A percentile compares a stretch with the other conserved stretches of the same genome.
Evolutionary conservation across 164 flowering plant species (phyloP).

Genomic region (Kingdonia uniflora): DNA sequence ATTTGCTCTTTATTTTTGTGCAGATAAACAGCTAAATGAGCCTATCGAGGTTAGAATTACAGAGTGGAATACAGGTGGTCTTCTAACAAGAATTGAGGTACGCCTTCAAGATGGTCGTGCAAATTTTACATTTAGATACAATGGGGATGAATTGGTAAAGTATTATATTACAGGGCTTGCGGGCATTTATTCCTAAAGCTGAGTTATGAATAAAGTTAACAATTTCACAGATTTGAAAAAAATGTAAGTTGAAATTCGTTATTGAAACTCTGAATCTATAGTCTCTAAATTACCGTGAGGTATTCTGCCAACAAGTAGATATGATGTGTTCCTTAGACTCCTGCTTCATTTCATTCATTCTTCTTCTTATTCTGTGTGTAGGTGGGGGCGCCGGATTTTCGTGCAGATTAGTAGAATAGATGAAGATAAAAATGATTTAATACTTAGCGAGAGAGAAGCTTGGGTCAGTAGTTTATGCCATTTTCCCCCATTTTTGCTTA

Average conservation of each 20-base stretch:
- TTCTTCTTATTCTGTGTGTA: conserved; percentile 16
- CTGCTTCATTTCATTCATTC: too few relatives aligned
- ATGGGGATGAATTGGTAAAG: neutral
- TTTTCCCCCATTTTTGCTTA: too few relatives aligned
- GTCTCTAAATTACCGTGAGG: too few relatives aligned
- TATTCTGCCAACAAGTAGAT: too few relatives aligned
- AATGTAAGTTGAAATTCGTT: conserved; percentile 44
- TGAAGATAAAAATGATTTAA: conserved; percentile 69
- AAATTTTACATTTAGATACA: too few relatives aligned
- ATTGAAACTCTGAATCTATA: too few relatives aligned
- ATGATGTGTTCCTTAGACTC: too few relatives aligned
- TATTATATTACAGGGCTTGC: conserved; percentile 56
- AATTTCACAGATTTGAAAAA: conserved; percentile 68
- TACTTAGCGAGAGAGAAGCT: conserved; percentile 82
- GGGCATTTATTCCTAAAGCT: conserved; percentile 89
- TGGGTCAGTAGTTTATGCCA: conserved; percentile 53
- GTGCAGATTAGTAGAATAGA: conserved; percentile 64
- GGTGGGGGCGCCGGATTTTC: conserved; percentile 63
- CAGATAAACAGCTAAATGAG: conserved; percentile 86
- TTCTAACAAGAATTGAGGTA: conserved; percentile 94
- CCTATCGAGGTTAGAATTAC: conserved; percentile 79
- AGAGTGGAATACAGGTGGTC: conserved; percentile 97
- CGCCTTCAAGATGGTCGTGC: neutral
- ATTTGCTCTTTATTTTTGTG: neutral
- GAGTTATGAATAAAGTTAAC: conserved; percentile 65